Evolutionary conservation across 1,284 basidiomycete genomes (phyloP).

Genomic region (Sanghuangporus weigelae): DNA sequence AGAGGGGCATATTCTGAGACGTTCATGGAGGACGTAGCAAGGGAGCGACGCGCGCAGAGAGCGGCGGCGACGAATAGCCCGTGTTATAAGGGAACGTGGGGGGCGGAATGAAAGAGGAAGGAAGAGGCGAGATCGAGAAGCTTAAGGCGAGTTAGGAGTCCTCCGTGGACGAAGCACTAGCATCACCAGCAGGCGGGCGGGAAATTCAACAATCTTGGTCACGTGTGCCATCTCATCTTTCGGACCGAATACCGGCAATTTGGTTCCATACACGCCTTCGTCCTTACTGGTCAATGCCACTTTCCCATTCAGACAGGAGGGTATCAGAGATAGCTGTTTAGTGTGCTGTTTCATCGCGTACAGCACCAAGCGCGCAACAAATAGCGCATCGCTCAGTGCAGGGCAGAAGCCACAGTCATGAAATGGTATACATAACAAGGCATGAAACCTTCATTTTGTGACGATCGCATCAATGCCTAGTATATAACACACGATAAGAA

Average conservation of each 20-base stretch:
- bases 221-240: not conserved
- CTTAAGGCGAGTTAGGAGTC: constrained; percentile 7
- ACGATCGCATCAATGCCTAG: constrained; percentile 2
- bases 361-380: not conserved
- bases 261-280: not conserved
- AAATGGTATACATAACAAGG: constrained; percentile 7
- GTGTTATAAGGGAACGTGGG: constrained; percentile 1
- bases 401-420: not conserved
- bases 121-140: constrained; percentile 1
- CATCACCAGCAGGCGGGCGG: not conserved
- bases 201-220: constrained; percentile 4
- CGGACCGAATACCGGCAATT: constrained; percentile 1
- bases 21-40: constrained; percentile 24
- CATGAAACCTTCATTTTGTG: constrained; percentile 15
- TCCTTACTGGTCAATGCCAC: not conserved
- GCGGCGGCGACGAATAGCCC: constrained; percentile 19
- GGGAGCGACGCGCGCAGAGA: constrained; percentile 31
- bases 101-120: not conserved
- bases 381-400: not conserved
- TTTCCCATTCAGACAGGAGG: not conserved
- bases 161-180: not conserved
- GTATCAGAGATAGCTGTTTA: not conserved
- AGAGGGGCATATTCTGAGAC: constrained; percentile 46
- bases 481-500: constrained; percentile 3
- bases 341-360: not conserved